Conservation (phyloP, 352 stramenopile species). For the Globisporangium ultimum region DNA sequence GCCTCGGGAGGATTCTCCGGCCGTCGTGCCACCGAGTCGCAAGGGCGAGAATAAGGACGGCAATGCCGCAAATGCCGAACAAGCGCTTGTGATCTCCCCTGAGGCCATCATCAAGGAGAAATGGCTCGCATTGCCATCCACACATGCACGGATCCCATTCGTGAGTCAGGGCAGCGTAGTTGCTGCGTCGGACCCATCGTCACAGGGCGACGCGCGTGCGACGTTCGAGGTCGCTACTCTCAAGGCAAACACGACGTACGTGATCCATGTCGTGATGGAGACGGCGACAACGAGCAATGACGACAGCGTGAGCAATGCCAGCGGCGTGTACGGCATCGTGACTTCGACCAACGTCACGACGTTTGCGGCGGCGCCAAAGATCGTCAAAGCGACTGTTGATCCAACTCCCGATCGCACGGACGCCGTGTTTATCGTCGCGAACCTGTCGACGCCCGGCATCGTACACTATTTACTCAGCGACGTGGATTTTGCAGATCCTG, state of each 20-base stretch:
- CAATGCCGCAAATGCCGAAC: background rate
- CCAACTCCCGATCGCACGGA: constrained; percentile 41
- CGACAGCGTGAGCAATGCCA: constrained; percentile 28
- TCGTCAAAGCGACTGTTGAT: constrained; percentile 53
- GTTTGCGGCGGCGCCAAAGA: constrained; percentile 50
- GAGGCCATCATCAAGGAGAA: constrained; percentile 13
- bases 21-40: background rate
- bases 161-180: constrained; percentile 1
- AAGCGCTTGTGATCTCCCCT: background rate
- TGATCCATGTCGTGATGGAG: constrained; percentile 47
- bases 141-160: constrained; percentile 5
- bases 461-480: constrained; percentile 77
- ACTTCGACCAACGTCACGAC: constrained; percentile 34
- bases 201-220: background rate
- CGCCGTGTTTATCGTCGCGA: constrained; percentile 51
- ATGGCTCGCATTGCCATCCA: background rate
- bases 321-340: constrained; percentile 44
- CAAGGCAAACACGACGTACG: constrained; percentile 53
- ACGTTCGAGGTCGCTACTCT: constrained; percentile 25
- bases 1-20: background rate
- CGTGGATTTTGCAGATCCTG: constrained; percentile 72
- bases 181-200: background rate
- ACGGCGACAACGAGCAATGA: constrained; percentile 2
- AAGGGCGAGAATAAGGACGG: background rate
- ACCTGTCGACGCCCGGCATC: constrained; percentile 59